Conservation (phyloP, 2,329 filamentous ascomycete genomes). For the Colletotrichum viniferum region DNA sequence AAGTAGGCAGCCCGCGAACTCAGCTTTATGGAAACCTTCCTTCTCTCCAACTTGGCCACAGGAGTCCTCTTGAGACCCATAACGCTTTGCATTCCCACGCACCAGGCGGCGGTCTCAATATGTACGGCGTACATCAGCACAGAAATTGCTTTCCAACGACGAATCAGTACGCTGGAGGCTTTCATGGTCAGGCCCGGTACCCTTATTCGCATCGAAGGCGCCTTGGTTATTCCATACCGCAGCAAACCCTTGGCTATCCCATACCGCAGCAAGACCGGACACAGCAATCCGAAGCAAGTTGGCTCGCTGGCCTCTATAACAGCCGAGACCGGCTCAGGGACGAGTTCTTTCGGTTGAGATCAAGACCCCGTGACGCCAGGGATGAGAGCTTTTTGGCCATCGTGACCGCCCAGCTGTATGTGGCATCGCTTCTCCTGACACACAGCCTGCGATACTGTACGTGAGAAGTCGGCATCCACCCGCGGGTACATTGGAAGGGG, state of each 20-base stretch:
- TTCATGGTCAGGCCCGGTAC: background rate
- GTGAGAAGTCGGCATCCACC: background rate
- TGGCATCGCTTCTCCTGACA: background rate
- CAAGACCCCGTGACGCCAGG: background rate
- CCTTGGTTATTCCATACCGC: background rate
- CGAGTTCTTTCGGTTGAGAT: background rate
- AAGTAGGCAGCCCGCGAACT: background rate
- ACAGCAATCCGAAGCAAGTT: background rate
- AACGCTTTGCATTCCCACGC: background rate
- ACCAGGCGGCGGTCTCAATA: background rate
- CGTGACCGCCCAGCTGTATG: background rate
- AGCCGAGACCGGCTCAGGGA: background rate
- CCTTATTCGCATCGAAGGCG: background rate
- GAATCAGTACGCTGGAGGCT: background rate
- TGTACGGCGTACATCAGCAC: background rate
- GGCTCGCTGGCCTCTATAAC: background rate
- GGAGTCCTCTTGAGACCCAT: background rate
- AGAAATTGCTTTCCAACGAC: background rate
- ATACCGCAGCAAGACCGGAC: background rate
- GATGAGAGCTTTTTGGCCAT: background rate
- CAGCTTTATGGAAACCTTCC: background rate
- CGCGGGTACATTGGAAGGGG: background rate
- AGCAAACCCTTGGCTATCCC: no score
- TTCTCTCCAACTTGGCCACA: background rate
- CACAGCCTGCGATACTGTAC: background rate